These are phyloP conservation scores for Lactuca saligna DNA, from an alignment of 129 eudicot species.

Conservation along the genomic window DNA sequence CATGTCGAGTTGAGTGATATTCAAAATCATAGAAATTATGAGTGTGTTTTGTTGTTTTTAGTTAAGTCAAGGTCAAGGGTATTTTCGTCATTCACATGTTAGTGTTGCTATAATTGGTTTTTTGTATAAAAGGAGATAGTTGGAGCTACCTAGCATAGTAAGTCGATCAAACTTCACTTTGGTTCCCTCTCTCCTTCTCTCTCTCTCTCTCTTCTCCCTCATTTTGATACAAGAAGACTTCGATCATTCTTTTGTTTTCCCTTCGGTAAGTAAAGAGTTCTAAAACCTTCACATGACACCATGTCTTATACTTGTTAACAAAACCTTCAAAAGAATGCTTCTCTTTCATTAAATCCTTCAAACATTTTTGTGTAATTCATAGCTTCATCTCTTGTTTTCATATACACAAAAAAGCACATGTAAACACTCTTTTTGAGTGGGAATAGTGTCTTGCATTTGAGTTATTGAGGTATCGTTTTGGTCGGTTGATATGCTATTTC, in stretches of 20 bases:
- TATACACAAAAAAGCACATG: background rate
- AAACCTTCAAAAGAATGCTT: background rate
- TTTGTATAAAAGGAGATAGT: conserved; percentile 33
- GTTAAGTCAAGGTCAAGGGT: conserved; percentile 17
- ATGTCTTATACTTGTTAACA: conserved; percentile 8
- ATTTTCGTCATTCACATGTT: conserved; percentile 21
- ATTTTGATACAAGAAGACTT: conserved; percentile 25
- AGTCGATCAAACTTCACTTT: conserved; percentile 24
- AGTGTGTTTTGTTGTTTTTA: background rate
- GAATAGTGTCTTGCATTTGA: background rate
- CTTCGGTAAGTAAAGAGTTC: conserved; percentile 22
- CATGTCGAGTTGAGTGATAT: conserved; percentile 14
- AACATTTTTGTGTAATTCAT: background rate
- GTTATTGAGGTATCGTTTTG: background rate
- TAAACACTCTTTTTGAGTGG: background rate
- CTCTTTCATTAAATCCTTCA: background rate
- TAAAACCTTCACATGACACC: conserved; percentile 2
- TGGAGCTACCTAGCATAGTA: conserved; percentile 32
- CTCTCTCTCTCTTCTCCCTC: conserved; percentile 22
- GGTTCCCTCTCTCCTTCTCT: conserved; percentile 27
- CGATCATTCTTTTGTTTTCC: conserved; percentile 2
- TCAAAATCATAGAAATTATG: conserved; percentile 2
- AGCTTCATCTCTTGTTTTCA: conserved; percentile 1
- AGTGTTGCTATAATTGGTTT: conserved; percentile 27
- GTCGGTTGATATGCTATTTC: background rate